Conservation (phyloP, 2,329 filamentous ascomycete genomes). For the Penicillium glabrum region DNA sequence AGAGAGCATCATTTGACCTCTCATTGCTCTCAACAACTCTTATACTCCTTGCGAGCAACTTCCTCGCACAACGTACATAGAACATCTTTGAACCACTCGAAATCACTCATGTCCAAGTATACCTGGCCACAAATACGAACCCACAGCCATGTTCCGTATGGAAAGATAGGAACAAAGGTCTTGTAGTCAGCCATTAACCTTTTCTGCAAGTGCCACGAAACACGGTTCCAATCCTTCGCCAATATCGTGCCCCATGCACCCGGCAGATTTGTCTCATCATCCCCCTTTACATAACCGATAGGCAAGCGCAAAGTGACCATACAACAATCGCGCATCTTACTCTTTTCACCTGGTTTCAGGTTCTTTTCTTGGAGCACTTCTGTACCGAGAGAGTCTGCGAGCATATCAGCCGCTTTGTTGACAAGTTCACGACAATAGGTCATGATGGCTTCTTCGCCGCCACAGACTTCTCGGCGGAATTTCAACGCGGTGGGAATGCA, state of each 20-base stretch:
- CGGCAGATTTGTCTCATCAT: background rate
- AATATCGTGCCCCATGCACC: constrained; percentile 27
- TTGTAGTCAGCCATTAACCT: constrained; percentile 59
- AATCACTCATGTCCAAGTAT: constrained; percentile 78
- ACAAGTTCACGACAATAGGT: constrained; percentile 65
- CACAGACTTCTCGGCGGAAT: constrained; percentile 68
- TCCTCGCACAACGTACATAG: constrained; percentile 59
- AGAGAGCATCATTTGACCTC: too few relatives aligned
- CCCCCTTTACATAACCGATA: constrained; percentile 43
- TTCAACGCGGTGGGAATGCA: constrained; percentile 71
- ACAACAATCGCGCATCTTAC: constrained; percentile 60
- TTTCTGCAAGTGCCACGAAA: constrained; percentile 61
- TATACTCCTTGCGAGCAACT: constrained; percentile 46
- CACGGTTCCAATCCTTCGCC: constrained; percentile 40
- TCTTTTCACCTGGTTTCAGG: constrained; percentile 25
- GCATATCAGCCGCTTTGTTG: constrained; percentile 59
- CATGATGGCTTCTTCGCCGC: constrained; percentile 70
- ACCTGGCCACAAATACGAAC: constrained; percentile 75
- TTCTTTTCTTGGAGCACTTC: constrained; percentile 62
- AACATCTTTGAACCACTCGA: constrained; percentile 64
- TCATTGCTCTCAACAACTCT: background rate
- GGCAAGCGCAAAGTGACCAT: constrained; percentile 76
- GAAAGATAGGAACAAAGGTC: constrained; percentile 68
- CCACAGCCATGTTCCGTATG: constrained; percentile 66
- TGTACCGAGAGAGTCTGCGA: constrained; percentile 67